Conservation (phyloP, 2,329 filamentous ascomycete species). For the Daldinia eschscholtzii region DNA sequence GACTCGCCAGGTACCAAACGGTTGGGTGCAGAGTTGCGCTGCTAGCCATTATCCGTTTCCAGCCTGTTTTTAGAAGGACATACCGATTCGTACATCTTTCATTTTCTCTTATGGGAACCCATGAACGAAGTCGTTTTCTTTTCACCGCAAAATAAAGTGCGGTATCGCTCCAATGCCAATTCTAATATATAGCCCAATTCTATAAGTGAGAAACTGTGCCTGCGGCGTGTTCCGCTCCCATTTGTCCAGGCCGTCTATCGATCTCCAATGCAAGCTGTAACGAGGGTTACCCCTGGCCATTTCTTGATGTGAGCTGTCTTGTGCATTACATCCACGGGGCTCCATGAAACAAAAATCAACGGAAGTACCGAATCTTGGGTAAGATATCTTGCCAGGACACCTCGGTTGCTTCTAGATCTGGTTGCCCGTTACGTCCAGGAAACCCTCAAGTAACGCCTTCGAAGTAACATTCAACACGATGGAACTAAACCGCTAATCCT, state of each 20-base stretch:
- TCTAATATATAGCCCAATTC: slow-evolving; percentile 10
- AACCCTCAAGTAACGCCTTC: neutral
- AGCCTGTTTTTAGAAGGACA: slow-evolving; percentile 26
- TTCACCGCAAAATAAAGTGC: slow-evolving; percentile 22
- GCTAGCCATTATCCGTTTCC: slow-evolving; percentile 12
- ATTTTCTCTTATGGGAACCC: neutral
- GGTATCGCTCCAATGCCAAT: slow-evolving; percentile 31
- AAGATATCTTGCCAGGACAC: slow-evolving; percentile 15
- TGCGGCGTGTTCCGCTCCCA: slow-evolving; percentile 37
- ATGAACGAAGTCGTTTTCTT: slow-evolving; percentile 1
- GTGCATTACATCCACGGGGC: slow-evolving; percentile 13
- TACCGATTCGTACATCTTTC: slow-evolving; percentile 13
- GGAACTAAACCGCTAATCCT: slow-evolving; percentile 32
- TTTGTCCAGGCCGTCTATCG: slow-evolving; percentile 30
- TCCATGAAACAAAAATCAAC: slow-evolving; percentile 14
- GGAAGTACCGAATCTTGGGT: slow-evolving; percentile 19
- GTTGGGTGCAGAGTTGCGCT: slow-evolving; percentile 35
- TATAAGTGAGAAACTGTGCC: slow-evolving; percentile 1
- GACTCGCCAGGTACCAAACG: slow-evolving; percentile 30
- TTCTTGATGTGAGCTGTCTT: slow-evolving; percentile 21
- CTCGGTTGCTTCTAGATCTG: slow-evolving; percentile 2
- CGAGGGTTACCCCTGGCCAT: slow-evolving; percentile 4
- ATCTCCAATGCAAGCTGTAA: slow-evolving; percentile 20
- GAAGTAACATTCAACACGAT: slow-evolving; percentile 26
- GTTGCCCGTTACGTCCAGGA: slow-evolving; percentile 19